Base-by-base conservation (phyloP, 495 filamentous ascomycete genomes). In the Neurospora cerealis region DNA sequence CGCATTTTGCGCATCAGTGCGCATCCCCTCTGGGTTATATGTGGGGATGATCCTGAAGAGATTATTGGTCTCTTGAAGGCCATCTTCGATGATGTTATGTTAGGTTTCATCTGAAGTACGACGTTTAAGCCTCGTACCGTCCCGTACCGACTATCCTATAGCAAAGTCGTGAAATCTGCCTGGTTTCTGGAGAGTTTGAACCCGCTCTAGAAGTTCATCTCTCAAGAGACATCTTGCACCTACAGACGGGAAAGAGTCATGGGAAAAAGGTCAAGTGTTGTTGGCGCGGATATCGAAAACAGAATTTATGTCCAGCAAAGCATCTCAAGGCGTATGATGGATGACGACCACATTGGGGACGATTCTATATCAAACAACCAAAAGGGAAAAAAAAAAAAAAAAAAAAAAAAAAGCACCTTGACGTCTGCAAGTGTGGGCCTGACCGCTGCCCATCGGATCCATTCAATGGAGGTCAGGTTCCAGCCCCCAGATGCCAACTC, bases 21-120 rank as follows among this genome's bases (percentile, higher is more conserved):
- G 71, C 37, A 73, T 69, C 32, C 37, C 24, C 36, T n/a, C 9
- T 24, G 39, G 38, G 28, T 70, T 73, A 79, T 79, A 81, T 78
- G 80, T 81, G 80, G 80, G 75, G 72, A 74, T 15, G 34, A 77
- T 79, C 70, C 76, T 75, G 13, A 36, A 74, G 36, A 72, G 69
- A 78, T 74, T 74, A 81, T 81, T 80, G 80, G 80, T 72, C 24
- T 28, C 11, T 54, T 54, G 48, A 2, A 24, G 10, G 42, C 15
- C 60, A 15, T 19, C 70, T 8, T 69, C 39, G 21, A 60, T 60
- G 48, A 0, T 21, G 21, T 24, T 13, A 4, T n/a, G n/a, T n/a
- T n/a, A 2, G 54, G 54, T 62, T 32, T 24, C 34, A 37, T 42
- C 70, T 21, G 34, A 41, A 24, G 46, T 54, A 54, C 46, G 21